Conservation (phyloP, 2,329 filamentous ascomycete species). For the Fonsecaea nubica region DNA sequence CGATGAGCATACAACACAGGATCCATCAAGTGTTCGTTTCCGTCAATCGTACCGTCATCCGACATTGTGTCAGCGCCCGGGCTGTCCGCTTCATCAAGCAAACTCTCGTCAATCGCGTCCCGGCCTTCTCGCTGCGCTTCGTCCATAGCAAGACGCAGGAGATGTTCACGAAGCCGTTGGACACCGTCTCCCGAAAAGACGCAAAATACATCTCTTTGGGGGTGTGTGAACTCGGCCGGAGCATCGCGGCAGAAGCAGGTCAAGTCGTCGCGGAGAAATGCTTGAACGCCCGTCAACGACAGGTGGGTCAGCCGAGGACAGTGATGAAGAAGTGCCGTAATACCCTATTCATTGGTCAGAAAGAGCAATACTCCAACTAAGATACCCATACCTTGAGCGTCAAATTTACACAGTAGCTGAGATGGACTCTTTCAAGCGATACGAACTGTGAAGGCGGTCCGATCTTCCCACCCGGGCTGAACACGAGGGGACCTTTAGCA, state of each 20-base stretch:
- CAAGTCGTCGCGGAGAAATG: slow-evolving; percentile 85
- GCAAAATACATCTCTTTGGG: slow-evolving; percentile 94
- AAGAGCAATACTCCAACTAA: background rate
- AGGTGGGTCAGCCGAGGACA: slow-evolving; percentile 93
- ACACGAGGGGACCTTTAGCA: slow-evolving; percentile 69
- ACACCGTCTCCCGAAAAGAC: slow-evolving; percentile 94
- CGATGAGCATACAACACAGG: slow-evolving; percentile 32
- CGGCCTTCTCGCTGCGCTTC: slow-evolving; percentile 38
- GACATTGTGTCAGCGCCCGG: slow-evolving; percentile 40
- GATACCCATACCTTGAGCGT: slow-evolving; percentile 72
- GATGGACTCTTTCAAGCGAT: slow-evolving; percentile 84
- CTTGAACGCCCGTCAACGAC: slow-evolving; percentile 89
- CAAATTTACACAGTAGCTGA: slow-evolving; percentile 90
- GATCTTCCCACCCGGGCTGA: slow-evolving; percentile 32
- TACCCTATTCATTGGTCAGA: slow-evolving; percentile 66
- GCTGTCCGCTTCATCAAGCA: slow-evolving; percentile 39
- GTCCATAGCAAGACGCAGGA: slow-evolving; percentile 60
- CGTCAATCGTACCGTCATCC: slow-evolving; percentile 41
- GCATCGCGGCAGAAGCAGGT: slow-evolving; percentile 85
- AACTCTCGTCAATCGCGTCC: slow-evolving; percentile 38
- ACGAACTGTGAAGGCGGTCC: slow-evolving; percentile 39
- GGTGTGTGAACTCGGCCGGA: slow-evolving; percentile 88
- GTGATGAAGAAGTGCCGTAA: slow-evolving; percentile 84
- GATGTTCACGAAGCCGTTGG: slow-evolving; percentile 73
- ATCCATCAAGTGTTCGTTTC: slow-evolving; percentile 39